phyloP scores from a whole-genome alignment of 345 rosid genomes.

The Jatropha curcas region DNA sequence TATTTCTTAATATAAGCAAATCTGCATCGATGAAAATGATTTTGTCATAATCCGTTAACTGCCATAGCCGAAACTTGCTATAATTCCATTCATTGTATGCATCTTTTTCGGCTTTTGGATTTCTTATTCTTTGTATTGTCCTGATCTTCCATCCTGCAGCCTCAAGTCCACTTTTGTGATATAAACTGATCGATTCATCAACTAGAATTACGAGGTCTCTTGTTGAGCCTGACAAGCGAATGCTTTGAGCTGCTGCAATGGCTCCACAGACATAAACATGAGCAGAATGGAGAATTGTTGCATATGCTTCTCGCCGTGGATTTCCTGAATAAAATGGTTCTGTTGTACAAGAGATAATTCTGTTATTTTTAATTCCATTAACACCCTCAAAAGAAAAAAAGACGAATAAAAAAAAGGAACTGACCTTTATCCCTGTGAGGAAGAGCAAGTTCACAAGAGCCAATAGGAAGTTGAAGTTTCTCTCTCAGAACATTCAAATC shows the following conservation, averaged over 20 bases:
- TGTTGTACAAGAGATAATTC: conserved; percentile 27
- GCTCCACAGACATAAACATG: conserved; percentile 87
- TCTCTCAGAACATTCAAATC: conserved; percentile 24
- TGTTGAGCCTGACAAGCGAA: conserved; percentile 83
- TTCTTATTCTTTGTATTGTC: conserved; percentile 74
- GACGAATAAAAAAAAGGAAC: not conserved
- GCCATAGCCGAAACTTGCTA: conserved; percentile 96
- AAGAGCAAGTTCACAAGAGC: conserved; percentile 38
- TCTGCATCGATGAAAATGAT: conserved; percentile 92
- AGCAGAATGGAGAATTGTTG: conserved; percentile 89
- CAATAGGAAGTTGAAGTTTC: conserved; percentile 33
- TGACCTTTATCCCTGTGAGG: conserved; percentile 29
- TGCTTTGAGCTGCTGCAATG: conserved; percentile 83
- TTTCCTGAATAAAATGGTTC: conserved; percentile 57
- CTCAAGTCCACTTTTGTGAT: conserved; percentile 69
- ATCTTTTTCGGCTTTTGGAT: conserved; percentile 71
- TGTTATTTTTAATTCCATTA: conserved; percentile 7
- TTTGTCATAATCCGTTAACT: conserved; percentile 75
- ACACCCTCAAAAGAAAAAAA: too few relatives aligned
- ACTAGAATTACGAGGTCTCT: conserved; percentile 87
- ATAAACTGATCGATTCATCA: conserved; percentile 65
- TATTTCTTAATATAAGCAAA: conserved; percentile 77
- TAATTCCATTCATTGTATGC: conserved; percentile 94
- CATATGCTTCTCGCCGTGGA: conserved; percentile 61
- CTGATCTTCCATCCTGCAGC: conserved; percentile 90